Percentiles rank a stretch among this genome's conserved stretches.
phyloP scores from a whole-genome alignment of 2,329 filamentous ascomycete genomes.

The Epichloe typhina region DNA sequence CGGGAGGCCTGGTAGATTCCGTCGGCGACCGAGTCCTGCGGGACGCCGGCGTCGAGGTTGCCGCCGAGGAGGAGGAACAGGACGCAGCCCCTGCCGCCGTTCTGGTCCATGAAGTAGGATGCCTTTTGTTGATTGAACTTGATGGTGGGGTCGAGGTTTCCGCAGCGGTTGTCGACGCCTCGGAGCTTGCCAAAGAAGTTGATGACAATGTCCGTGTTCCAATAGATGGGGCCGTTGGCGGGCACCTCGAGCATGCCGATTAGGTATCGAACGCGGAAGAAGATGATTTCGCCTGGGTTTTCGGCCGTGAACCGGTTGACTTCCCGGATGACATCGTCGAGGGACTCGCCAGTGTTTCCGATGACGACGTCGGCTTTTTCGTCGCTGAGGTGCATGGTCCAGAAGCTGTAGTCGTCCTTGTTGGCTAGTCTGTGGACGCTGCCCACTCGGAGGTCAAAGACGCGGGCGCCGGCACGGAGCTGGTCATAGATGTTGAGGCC shows the following conservation, averaged over 20 bases:
- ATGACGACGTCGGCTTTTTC: slow-evolving; percentile 21
- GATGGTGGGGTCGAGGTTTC: slow-evolving; percentile 11
- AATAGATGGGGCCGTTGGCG: slow-evolving; percentile 15
- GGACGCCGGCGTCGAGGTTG: slow-evolving; percentile 10
- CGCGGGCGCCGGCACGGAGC: slow-evolving; percentile 30
- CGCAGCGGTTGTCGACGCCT: slow-evolving; percentile 27
- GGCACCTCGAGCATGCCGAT: slow-evolving; percentile 25
- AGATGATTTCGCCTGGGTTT: slow-evolving; percentile 30
- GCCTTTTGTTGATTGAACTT: slow-evolving; percentile 15
- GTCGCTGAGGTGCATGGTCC: slow-evolving; percentile 28
- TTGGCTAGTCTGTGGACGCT: slow-evolving; percentile 11
- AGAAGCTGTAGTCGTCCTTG: slow-evolving; percentile 18
- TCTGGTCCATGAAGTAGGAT: slow-evolving; percentile 18
- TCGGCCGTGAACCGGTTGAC: slow-evolving; percentile 31
- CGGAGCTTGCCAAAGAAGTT: slow-evolving; percentile 29
- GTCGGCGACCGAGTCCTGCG: slow-evolving; percentile 13
- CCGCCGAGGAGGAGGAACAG: slow-evolving; percentile 18
- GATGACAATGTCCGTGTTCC: slow-evolving; percentile 25
- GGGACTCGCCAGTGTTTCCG: slow-evolving; percentile 31
- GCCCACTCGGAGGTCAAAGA: slow-evolving; percentile 33
- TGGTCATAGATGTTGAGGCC: slow-evolving; percentile 31
- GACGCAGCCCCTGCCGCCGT: slow-evolving; percentile 20
- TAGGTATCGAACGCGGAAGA: slow-evolving; percentile 31
- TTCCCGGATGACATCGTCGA: slow-evolving; percentile 28
- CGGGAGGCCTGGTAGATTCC: slow-evolving; percentile 17